Base-by-base conservation (phyloP, 805 yeast species). In the Starmera quercuum region DNA sequence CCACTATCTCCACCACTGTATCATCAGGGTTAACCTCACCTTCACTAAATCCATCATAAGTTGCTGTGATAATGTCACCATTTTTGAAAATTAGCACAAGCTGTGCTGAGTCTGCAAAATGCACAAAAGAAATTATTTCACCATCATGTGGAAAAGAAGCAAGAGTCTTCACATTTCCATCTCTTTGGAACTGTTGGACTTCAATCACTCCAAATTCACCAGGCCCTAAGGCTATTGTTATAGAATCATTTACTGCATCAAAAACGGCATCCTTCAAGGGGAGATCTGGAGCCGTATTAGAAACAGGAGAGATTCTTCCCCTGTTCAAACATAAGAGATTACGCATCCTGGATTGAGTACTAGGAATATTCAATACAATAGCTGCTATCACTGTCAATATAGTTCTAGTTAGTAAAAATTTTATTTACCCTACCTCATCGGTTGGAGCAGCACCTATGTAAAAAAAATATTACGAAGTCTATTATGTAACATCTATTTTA, bases 61-160 rank as follows among this genome's bases (percentile, higher is more conserved):
- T 71, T 4, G 83, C 83, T 9, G 73, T 64, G 26, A 72, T 53
- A 9, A 90, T 74, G 50, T 87, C 95, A 44, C 97, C 97, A 40
- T 74, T 73, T 32, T 63, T 60, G 39, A 85, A 71, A 2, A 86
- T 75, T 32, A 85, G 70, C 2, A 84, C 69, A 27, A 83, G 58
- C 45, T 78, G 81, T 19, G 66, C 66, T n/a, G 66, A 54, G 41
- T 86, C 95, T 7, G 76, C 73, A 52, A 84, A 81, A 54, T 83
- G 92, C 3, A 54, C 65, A 51, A 83, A 79, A 4, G 75, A 68
- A 17, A 78, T 40, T 9, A 83, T 39, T 33, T 68, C 74, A 22
- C 56, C 54, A 9, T 65, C 58, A 6, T 60, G 52, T 20, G 78
- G 75, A 44, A 83, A 76, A 7, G 80, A 71, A 0, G 86, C 87